These are phyloP conservation scores for Diaporthe helianthi DNA, from an alignment of 2,329 filamentous ascomycete species.

Conservation along the genomic window DNA sequence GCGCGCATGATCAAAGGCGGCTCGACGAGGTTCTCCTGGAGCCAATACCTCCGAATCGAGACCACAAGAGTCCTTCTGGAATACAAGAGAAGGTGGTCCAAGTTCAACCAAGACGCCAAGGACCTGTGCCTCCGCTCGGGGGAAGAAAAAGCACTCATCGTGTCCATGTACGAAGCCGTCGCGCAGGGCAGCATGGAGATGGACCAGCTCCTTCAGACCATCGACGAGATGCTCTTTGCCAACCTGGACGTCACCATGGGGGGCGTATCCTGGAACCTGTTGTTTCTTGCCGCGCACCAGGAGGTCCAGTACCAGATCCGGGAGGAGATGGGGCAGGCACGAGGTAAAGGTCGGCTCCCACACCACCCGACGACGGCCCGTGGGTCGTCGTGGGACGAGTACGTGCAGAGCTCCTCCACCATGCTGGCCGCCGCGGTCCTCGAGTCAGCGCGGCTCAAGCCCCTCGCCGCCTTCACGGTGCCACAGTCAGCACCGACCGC, in stretches of 20 bases:
- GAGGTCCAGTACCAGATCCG: conserved; percentile 39
- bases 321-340: neutral
- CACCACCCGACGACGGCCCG: neutral
- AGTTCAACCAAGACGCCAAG: conserved; percentile 36
- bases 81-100: neutral
- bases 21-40: neutral
- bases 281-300: conserved; percentile 48
- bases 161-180: no score
- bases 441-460: conserved; percentile 49
- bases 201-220: conserved; percentile 48
- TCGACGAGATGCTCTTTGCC: conserved; percentile 55
- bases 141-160: no score
- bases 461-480: conserved; percentile 50
- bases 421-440: conserved; percentile 46
- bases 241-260: conserved; percentile 56
- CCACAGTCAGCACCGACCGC: conserved; percentile 48
- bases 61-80: neutral
- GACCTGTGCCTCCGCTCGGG: neutral
- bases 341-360: no score
- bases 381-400: neutral
- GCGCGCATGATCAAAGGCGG: conserved; percentile 35
- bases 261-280: conserved; percentile 50
- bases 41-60: neutral
- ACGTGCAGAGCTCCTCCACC: conserved; percentile 34
- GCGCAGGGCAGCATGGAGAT: conserved; percentile 24